Percentiles rank a stretch among this genome's conserved stretches.
Conservation (phyloP, 441 rosid genomes). For the Croton laevigatus region DNA sequence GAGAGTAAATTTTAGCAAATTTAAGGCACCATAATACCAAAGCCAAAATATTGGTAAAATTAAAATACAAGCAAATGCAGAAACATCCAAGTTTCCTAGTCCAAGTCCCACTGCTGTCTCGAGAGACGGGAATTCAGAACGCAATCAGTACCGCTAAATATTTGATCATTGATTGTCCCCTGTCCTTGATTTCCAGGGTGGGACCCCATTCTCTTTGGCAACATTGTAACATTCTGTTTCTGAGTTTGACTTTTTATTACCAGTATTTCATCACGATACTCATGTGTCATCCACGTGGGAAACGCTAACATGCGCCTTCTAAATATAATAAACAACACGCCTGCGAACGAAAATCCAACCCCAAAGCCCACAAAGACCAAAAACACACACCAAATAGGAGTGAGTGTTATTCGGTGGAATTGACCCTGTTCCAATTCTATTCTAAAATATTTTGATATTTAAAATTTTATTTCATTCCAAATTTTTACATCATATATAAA, state of each 20-base stretch:
- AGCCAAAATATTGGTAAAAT: too few species aligned
- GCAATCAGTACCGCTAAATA: background rate
- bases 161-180: background rate
- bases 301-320: background rate
- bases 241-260: background rate
- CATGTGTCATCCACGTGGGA: slow-evolving; percentile 8
- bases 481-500: too few species aligned
- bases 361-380: background rate
- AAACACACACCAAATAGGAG: background rate
- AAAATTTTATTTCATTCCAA: too few species aligned
- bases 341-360: background rate
- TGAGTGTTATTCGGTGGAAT: too few species aligned
- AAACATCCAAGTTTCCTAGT: background rate
- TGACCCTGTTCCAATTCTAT: too few species aligned
- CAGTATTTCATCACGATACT: background rate
- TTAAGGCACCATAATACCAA: too few species aligned
- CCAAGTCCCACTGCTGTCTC: too few species aligned
- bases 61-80: background rate
- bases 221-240: background rate
- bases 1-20: too few species aligned
- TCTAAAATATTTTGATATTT: too few species aligned
- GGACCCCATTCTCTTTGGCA: background rate
- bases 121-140: too few species aligned
- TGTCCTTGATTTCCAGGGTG: background rate
- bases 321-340: too few species aligned